Conservation (phyloP, 2,329 filamentous ascomycete genomes). For the Truncatella angustata region DNA sequence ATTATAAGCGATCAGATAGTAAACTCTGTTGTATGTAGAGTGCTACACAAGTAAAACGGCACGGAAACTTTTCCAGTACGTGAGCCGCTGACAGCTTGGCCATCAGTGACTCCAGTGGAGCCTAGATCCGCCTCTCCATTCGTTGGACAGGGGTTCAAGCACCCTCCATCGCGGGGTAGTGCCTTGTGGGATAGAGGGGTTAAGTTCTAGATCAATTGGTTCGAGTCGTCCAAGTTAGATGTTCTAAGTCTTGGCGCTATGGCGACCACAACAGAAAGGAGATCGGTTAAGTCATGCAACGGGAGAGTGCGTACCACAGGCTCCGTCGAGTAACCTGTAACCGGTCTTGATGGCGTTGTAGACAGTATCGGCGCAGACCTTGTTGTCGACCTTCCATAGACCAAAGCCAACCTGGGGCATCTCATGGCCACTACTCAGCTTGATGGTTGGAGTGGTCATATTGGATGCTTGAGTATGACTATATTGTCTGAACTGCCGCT, state of each 20-base stretch:
- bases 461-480: not conserved
- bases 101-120: not conserved
- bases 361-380: constrained; percentile 70
- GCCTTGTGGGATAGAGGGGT: not conserved
- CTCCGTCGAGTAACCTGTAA: constrained; percentile 60
- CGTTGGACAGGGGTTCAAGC: not conserved
- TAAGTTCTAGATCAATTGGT: too few relatives aligned
- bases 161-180: constrained; percentile 5
- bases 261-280: too few relatives aligned
- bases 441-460: constrained; percentile 45
- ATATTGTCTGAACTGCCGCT: not conserved
- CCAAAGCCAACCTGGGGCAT: constrained; percentile 78
- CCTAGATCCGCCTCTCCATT: not conserved
- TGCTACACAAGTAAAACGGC: too few relatives aligned
- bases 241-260: too few relatives aligned
- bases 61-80: too few relatives aligned
- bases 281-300: too few relatives aligned
- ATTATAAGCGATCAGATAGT: not conserved
- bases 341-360: constrained; percentile 71
- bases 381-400: constrained; percentile 80
- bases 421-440: constrained; percentile 63
- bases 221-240: too few relatives aligned
- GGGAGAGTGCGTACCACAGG: too few relatives aligned
- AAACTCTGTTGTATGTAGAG: too few relatives aligned
- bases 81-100: too few relatives aligned